A percentile compares a stretch with the other conserved stretches of the same genome.
Conservation (phyloP, 2,329 filamentous ascomycete genomes). For the Keithomyces neogunnii region DNA sequence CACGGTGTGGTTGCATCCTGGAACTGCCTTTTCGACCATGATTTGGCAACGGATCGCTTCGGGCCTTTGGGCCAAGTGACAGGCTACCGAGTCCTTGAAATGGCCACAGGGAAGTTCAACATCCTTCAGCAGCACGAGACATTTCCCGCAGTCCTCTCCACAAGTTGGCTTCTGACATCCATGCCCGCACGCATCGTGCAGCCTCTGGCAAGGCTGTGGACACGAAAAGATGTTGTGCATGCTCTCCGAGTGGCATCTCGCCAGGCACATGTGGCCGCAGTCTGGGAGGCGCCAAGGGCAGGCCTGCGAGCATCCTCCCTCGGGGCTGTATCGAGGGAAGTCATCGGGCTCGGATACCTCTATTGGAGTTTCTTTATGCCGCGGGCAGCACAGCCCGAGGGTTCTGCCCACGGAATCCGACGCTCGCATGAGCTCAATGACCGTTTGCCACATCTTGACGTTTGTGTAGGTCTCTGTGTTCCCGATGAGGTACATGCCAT, state of each 20-base stretch:
- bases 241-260: conserved; percentile 34
- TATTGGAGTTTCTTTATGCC: too few relatives aligned
- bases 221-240: conserved; percentile 38
- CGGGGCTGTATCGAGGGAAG: too few relatives aligned
- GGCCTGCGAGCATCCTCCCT: too few relatives aligned
- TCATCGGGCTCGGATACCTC: too few relatives aligned
- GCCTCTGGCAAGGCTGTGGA: conserved; percentile 31
- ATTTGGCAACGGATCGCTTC: background rate
- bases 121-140: conserved; percentile 3
- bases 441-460: conserved; percentile 55
- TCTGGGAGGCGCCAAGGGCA: conserved; percentile 1
- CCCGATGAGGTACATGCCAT: conserved; percentile 66
- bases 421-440: conserved; percentile 41
- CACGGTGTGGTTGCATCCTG: conserved; percentile 5
- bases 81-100: conserved; percentile 2
- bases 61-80: conserved; percentile 2
- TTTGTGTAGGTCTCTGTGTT: conserved; percentile 48
- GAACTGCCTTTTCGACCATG: conserved; percentile 4
- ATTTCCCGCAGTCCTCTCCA: conserved; percentile 28
- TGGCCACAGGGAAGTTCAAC: conserved; percentile 14
- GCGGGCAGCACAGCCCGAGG: too few relatives aligned
- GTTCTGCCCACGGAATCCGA: too few relatives aligned
- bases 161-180: conserved; percentile 29
- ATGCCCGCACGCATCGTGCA: conserved; percentile 33
- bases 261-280: conserved; percentile 38